Base-by-base conservation (phyloP, 1,284 basidiomycete genomes). In the Trichosporon sp. region DNA sequence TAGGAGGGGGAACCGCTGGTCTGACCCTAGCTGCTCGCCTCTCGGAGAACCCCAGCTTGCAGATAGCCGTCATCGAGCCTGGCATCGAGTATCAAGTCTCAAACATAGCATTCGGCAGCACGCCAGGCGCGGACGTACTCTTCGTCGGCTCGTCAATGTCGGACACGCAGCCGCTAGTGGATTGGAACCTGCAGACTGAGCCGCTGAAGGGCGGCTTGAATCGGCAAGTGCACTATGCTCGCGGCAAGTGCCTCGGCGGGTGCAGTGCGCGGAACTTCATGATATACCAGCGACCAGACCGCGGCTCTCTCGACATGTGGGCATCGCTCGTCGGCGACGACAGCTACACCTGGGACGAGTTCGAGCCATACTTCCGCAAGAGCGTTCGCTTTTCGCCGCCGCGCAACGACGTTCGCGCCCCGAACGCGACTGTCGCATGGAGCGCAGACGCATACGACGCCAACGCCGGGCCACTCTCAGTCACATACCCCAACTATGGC, bases 51-150 rank as follows among this genome's bases (percentile, higher is more conserved):
- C 75, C 82, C 0, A 85, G 84, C 68, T 82, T 82, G 13, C 86
- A 86, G 1, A 87, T 91, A 4, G 83, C 88, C 33, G 87, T 89
- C 36, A 81, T 90, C 62, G 89, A 91, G 74, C 87, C 88, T 4
- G 89, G 89, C 1, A 34, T 44, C 19, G 49, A 49, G 34, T 62
- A 62, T 32, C 61, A 62, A 25, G 16, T 58, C 40, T 27, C 61
- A 5, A 62, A 58, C 40, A 14, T 49, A 16, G 2, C 46, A 23
- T 27, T 62, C 40, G 25, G 31, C 5, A 14, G 21, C 23, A 58
- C 56, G 6, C 61, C 61, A 1, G 61, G 31, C 11, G 61, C 31
- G 31, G 37, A 57, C 56, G 21, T 31, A 8, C 37, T 56, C 13
- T 60, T 60, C 21, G 25, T 52, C 6, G 61, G 61, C 37, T 40